phyloP scores from a whole-genome alignment of 331 rosid genomes.

The Malus hybrid region DNA sequence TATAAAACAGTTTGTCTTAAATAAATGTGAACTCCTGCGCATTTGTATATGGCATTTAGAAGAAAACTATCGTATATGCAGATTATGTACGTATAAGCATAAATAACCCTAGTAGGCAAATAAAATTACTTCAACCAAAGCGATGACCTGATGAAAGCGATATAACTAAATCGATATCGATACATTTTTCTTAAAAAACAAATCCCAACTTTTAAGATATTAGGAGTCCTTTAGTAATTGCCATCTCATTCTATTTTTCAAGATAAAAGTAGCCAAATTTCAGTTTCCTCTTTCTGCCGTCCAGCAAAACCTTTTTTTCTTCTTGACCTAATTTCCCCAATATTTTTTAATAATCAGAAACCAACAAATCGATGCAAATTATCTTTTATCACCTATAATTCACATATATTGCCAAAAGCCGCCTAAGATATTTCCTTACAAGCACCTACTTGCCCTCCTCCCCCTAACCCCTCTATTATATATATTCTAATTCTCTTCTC shows the following conservation, averaged over 20 bases:
- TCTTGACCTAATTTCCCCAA: neutral
- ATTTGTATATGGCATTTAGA: neutral
- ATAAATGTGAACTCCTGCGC: neutral
- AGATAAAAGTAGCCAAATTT: neutral
- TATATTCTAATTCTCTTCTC: neutral
- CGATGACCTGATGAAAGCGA: neutral
- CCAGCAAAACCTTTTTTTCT: neutral
- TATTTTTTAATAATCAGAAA: neutral
- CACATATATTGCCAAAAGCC: neutral
- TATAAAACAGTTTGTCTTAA: neutral
- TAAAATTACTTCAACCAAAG: neutral
- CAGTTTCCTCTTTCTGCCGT: neutral
- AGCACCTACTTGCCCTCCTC: neutral
- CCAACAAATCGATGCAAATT: neutral
- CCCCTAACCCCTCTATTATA: neutral
- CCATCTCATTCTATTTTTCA: neutral
- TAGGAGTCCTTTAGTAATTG: neutral
- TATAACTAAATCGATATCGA: neutral
- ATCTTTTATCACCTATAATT: neutral
- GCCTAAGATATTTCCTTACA: neutral
- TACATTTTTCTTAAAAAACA: neutral
- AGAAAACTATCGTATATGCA: neutral
- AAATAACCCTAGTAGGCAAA: neutral
- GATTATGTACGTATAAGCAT: neutral
- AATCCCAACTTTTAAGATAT: neutral